Conservation (phyloP, 1,284 basidiomycete genomes). For the Ceratobasidium sp. region DNA sequence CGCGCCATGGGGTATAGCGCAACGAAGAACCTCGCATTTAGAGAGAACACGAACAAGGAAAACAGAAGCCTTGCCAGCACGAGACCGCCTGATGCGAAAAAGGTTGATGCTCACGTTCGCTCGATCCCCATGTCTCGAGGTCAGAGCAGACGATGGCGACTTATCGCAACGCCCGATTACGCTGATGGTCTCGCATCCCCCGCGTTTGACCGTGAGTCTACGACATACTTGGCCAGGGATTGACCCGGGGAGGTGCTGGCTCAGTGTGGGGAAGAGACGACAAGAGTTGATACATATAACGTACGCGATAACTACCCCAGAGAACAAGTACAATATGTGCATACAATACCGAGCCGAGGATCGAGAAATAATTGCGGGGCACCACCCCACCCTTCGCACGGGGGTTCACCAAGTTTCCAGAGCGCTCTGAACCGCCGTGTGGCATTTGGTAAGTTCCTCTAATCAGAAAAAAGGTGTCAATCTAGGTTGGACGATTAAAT, state of each 20-base stretch:
- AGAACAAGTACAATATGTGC: slow-evolving; percentile 10
- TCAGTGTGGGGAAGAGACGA: slow-evolving; percentile 24
- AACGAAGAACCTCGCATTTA: background rate
- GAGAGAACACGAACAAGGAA: background rate
- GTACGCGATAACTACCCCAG: background rate
- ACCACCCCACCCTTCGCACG: no score
- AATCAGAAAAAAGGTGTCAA: background rate
- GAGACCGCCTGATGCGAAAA: background rate
- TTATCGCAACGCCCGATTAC: no score
- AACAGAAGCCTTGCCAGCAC: background rate
- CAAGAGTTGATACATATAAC: background rate
- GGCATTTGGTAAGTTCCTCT: slow-evolving; percentile 44
- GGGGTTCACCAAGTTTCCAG: slow-evolving; percentile 39
- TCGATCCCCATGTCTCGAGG: slow-evolving; percentile 17
- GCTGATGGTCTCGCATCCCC: no score
- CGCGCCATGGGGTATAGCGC: background rate
- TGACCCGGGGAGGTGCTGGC: background rate
- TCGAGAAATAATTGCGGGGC: slow-evolving; percentile 9
- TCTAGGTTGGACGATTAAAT: background rate
- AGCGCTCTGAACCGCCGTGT: slow-evolving; percentile 41
- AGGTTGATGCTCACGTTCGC: slow-evolving; percentile 10
- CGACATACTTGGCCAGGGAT: slow-evolving; percentile 15
- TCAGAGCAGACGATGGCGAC: background rate
- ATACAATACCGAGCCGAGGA: slow-evolving; percentile 10
- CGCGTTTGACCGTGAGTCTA: background rate